Conservation (phyloP, 2,329 filamentous ascomycete species). For the Colletotrichum nymphaeae region DNA sequence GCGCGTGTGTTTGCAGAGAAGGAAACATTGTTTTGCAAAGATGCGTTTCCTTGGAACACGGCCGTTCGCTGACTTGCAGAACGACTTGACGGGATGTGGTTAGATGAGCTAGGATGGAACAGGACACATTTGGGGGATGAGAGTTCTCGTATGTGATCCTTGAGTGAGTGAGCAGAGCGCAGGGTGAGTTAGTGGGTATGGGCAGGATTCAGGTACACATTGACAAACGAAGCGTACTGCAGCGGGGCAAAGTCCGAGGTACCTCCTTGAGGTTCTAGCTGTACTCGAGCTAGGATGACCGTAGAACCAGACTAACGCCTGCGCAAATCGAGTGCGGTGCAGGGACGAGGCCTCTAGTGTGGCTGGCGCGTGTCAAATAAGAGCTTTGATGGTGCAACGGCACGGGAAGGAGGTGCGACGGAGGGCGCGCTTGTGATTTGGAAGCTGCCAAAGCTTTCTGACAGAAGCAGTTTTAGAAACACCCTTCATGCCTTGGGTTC, state of each 20-base stretch:
- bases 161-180: neutral
- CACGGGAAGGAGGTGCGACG: constrained; percentile 14
- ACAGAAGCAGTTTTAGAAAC: constrained; percentile 36
- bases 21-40: constrained; percentile 33
- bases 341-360: constrained; percentile 19
- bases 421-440: constrained; percentile 30
- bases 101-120: neutral
- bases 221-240: neutral
- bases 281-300: neutral
- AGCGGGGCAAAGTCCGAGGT: neutral
- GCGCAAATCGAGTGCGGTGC: constrained; percentile 6
- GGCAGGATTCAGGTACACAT: neutral
- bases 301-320: neutral
- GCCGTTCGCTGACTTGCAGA: constrained; percentile 12
- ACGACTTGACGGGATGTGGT: neutral
- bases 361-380: constrained; percentile 28
- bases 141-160: neutral
- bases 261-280: neutral
- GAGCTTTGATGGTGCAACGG: constrained; percentile 31
- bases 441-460: constrained; percentile 36
- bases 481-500: neutral
- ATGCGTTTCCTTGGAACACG: constrained; percentile 30
- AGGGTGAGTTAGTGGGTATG: neutral
- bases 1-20: constrained; percentile 33
- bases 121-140: neutral